Evolutionary conservation across 1,139 yeast species (phyloP).

Genomic region (Suhomyces choctaworum): DNA sequence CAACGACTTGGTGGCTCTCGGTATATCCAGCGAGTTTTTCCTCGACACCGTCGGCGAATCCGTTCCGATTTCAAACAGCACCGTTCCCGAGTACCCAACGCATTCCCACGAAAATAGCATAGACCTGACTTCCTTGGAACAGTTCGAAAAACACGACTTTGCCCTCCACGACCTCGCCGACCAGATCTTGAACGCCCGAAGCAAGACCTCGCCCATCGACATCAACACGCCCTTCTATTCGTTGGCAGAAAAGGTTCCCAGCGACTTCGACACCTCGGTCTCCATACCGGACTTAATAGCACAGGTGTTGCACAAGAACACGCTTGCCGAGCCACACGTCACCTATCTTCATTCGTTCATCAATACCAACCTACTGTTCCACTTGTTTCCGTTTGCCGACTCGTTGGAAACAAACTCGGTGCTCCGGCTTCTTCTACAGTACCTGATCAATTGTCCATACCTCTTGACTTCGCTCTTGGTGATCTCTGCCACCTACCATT

Average conservation of each 20-base stretch:
- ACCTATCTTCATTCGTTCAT: conserved; percentile 33
- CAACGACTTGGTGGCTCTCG: conserved; percentile 36
- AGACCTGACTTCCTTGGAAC: conserved; percentile 9
- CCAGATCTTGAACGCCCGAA: conserved; percentile 8
- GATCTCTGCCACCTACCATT: conserved; percentile 40
- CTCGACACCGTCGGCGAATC: neutral
- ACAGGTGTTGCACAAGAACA: conserved; percentile 25
- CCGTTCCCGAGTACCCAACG: neutral
- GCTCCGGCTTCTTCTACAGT: conserved; percentile 32
- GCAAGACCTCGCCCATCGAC: conserved; percentile 5
- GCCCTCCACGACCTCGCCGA: conserved; percentile 11
- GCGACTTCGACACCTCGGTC: conserved; percentile 9
- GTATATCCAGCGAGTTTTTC: conserved; percentile 5
- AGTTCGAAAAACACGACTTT: conserved; percentile 12
- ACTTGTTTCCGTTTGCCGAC: conserved; percentile 41
- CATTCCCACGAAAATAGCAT: conserved; percentile 6
- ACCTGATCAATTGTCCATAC: conserved; percentile 38
- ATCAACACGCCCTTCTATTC: conserved; percentile 6
- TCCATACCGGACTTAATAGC: conserved; percentile 26
- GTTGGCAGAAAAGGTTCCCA: conserved; percentile 5
- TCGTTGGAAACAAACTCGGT: conserved; percentile 39
- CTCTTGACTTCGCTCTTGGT: conserved; percentile 39
- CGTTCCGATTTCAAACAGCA: neutral
- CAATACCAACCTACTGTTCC: conserved; percentile 30
- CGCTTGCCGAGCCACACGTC: conserved; percentile 32